phyloP scores from a whole-genome alignment of 352 stramenopile genomes.

The Globisporangium abappressorium region DNA sequence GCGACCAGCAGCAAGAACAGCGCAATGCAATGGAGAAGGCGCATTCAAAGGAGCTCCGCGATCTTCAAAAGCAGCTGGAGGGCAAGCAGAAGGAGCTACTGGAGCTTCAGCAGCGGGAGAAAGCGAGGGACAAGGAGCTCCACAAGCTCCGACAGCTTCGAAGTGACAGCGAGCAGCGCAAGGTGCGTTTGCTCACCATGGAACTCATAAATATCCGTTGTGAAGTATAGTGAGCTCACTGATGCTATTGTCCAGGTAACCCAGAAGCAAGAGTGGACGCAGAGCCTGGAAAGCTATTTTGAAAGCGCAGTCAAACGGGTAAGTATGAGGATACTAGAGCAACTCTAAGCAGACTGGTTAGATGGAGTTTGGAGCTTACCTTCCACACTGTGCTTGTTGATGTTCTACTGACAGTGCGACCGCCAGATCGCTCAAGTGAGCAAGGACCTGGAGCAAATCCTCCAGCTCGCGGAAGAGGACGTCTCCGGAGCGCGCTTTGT shows the following conservation, averaged over 20 bases:
- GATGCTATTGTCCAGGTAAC: constrained; percentile 12
- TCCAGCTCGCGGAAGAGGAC: constrained; percentile 42
- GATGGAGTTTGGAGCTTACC: neutral
- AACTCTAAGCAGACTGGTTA: neutral
- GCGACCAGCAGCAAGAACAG: constrained; percentile 6
- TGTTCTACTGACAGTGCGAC: constrained; percentile 38
- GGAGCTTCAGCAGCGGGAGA: neutral
- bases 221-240: neutral
- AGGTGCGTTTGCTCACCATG: constrained; percentile 17
- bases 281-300: constrained; percentile 34
- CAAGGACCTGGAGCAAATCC: constrained; percentile 42
- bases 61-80: constrained; percentile 21
- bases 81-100: constrained; percentile 25
- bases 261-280: constrained; percentile 20
- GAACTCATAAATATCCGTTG: neutral
- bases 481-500: constrained; percentile 41
- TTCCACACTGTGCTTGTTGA: neutral
- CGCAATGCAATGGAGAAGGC: constrained; percentile 7
- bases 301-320: constrained; percentile 28
- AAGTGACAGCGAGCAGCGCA: constrained; percentile 12
- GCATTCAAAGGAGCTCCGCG: constrained; percentile 22
- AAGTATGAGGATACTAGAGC: neutral
- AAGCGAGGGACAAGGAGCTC: constrained; percentile 5
- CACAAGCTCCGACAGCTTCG: constrained; percentile 17
- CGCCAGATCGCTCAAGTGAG: constrained; percentile 35